These are phyloP conservation scores for Tetrahymena borealis DNA, from an alignment of 73 alveolate genomes.

Conservation along the genomic window DNA sequence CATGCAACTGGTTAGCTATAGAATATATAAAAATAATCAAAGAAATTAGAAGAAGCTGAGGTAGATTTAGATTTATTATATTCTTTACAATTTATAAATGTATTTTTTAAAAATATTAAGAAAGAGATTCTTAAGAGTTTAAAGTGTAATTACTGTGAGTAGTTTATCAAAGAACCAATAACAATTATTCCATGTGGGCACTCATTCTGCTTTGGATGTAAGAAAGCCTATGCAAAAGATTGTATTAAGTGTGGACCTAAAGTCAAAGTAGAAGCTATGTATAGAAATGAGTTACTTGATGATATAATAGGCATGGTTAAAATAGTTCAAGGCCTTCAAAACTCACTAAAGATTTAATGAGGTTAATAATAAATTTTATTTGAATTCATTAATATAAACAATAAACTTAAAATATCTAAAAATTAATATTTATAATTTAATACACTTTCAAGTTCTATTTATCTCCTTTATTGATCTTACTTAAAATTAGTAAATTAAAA, in stretches of 20 bases:
- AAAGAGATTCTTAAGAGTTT: constrained; percentile 27
- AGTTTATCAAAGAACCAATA: constrained; percentile 35
- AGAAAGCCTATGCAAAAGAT: constrained; percentile 36
- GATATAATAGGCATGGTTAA: constrained; percentile 37
- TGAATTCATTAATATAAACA: no score
- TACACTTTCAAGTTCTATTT: no score
- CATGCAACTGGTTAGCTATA: neutral
- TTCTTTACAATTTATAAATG: neutral
- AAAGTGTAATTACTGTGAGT: constrained; percentile 23
- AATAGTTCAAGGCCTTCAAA: neutral
- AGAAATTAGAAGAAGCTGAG: neutral
- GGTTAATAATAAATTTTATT: neutral
- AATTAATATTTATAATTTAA: no score
- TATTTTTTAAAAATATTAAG: neutral
- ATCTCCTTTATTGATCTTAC: no score
- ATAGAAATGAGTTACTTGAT: constrained; percentile 41
- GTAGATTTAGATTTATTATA: neutral
- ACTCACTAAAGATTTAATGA: neutral
- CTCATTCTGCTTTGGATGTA: constrained; percentile 37
- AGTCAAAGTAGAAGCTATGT: constrained; percentile 44
- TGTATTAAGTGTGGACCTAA: constrained; percentile 39
- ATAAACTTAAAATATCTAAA: no score
- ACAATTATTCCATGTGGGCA: constrained; percentile 46
- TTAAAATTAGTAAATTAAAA: no score
- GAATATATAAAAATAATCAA: neutral